Base-by-base conservation (phyloP, 805 yeast genomes). In the Saccharomycopsis synnaedendra region DNA sequence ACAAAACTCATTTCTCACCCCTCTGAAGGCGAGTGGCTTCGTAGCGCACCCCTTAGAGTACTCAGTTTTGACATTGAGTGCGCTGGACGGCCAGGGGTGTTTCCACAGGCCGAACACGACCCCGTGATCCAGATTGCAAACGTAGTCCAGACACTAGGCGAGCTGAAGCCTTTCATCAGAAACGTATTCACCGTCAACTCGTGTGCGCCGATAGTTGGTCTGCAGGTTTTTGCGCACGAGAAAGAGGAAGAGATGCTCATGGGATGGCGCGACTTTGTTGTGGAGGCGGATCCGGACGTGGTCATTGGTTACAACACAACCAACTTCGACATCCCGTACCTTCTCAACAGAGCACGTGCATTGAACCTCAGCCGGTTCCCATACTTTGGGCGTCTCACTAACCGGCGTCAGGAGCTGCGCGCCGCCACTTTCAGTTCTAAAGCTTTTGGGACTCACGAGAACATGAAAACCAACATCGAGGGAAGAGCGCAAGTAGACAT, bases 111-210 rank as follows among this genome's bases (percentile, higher is more conserved):
- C 1, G 84, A 84, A 52, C 74, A 78, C 42, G 99, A 93, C 67
- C 84, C 96, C 0, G 96, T 93, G 6, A 93, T 93, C 60, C 98
- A 94, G 65, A 94, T 93, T 54, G 98, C 98, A 4, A 90, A 87
- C 59, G 96, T 93, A 32, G 95, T 90, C 2, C 82, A 86, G 57
- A 70, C 77, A 45, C 80, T 82, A 45, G 97, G 98, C 42, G 88
- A 82, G 36, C 54, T 72, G n/a, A 76, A 79, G 44, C 98, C 98
- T 1, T 93, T 94, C 61, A 82, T 93, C 4, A 75, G 97, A 58
- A 90, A 88, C 58, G 97, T 94, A 0, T 94, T 93, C 63, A 90
- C 97, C 0, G 87, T 94, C 10, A 77, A 86, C 52, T 76, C 95
- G 0, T 94, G 98, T 66, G 69, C 96, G 0, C 84, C 95, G 3